Evolutionary conservation across 257 asterid species (phyloP).

Genomic region (Knoxia roxburghii): DNA sequence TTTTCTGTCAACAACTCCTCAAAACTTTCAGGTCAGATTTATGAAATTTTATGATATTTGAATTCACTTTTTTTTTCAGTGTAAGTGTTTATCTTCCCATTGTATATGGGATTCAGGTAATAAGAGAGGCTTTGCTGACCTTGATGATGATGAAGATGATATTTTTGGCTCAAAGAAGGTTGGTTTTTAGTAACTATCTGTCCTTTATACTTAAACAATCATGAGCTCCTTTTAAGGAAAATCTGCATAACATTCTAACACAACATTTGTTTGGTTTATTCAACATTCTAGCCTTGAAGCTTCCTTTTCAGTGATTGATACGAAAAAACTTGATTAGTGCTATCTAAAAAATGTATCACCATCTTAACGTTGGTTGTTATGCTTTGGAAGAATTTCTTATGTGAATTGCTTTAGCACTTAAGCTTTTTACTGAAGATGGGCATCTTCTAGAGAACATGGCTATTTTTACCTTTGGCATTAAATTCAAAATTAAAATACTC

Average conservation of each 20-base stretch:
- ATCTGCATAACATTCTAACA: neutral
- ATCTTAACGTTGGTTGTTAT: too few species aligned
- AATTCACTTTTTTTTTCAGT: neutral
- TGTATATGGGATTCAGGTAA: constrained; percentile 39
- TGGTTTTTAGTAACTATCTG: neutral
- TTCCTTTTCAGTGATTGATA: neutral
- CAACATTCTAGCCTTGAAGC: neutral
- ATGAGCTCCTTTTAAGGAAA: neutral
- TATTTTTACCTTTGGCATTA: neutral
- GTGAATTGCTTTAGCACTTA: neutral
- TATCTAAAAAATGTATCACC: neutral
- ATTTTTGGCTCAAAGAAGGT: constrained; percentile 92
- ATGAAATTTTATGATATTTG: neutral
- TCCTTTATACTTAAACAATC: neutral
- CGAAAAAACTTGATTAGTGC: neutral
- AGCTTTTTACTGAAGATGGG: neutral
- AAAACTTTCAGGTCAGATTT: constrained; percentile 52
- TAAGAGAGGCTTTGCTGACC: constrained; percentile 76
- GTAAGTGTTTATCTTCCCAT: neutral
- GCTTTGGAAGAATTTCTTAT: too few species aligned
- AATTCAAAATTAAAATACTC: neutral
- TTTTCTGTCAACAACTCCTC: constrained; percentile 37
- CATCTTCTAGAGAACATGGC: neutral
- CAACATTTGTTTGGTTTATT: neutral
- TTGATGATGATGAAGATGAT: constrained; percentile 89